phyloP scores from a whole-genome alignment of 2,329 filamentous ascomycete species.

The Fusarium lyarnte region DNA sequence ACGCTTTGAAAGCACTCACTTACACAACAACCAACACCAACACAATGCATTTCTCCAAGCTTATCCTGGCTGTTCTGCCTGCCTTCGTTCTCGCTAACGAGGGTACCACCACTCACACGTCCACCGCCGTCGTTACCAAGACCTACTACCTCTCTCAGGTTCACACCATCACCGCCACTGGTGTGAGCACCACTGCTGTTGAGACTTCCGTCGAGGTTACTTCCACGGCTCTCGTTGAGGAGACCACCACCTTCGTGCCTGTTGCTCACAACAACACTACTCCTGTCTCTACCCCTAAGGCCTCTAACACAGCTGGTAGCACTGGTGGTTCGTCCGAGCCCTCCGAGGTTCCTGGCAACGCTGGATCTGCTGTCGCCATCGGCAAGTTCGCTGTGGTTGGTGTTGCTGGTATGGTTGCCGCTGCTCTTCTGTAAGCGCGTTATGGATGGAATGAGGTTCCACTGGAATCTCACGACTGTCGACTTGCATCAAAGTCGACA shows the following conservation, averaged over 20 bases:
- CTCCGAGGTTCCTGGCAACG: slow-evolving; percentile 52
- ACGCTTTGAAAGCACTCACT: slow-evolving; percentile 40
- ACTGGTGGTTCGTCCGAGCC: slow-evolving; percentile 43
- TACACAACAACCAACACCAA: slow-evolving; percentile 29
- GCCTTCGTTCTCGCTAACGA: slow-evolving; percentile 59
- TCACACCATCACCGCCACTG: slow-evolving; percentile 51
- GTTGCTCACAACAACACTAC: slow-evolving; percentile 46
- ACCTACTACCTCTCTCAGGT: slow-evolving; percentile 62
- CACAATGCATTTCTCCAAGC: slow-evolving; percentile 53
- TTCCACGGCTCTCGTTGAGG: slow-evolving; percentile 17
- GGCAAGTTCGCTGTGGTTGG: slow-evolving; percentile 59
- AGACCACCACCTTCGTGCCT: slow-evolving; percentile 31
- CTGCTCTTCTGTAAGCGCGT: slow-evolving; percentile 59
- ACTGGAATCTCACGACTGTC: slow-evolving; percentile 16
- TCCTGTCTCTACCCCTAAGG: slow-evolving; percentile 34
- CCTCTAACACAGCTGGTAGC: slow-evolving; percentile 30
- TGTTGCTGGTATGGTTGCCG: slow-evolving; percentile 60
- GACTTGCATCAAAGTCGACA: slow-evolving; percentile 21
- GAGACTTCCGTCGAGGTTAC: slow-evolving; percentile 26
- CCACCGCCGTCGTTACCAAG: slow-evolving; percentile 61
- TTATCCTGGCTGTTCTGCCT: slow-evolving; percentile 62
- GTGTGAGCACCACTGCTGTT: slow-evolving; percentile 46
- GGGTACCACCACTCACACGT: slow-evolving; percentile 57
- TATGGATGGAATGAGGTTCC: slow-evolving; percentile 3
- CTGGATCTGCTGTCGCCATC: slow-evolving; percentile 56